These are phyloP conservation scores for Salix dunnii DNA, from an alignment of 345 rosid genomes.

Conservation along the genomic window DNA sequence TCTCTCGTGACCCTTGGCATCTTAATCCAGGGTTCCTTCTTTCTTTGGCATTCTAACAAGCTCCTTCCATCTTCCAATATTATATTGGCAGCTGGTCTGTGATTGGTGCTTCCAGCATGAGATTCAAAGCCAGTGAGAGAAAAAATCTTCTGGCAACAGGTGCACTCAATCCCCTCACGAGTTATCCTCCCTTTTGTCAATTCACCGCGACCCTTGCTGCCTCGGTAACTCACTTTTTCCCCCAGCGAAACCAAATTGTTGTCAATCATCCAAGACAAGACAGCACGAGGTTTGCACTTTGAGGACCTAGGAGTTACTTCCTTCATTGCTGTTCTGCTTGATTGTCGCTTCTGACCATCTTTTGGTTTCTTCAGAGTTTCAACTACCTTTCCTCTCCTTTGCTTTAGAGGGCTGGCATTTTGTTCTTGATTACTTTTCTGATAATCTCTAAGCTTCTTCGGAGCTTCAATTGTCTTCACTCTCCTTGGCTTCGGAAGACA, in stretches of 20 bases:
- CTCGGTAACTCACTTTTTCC: conserved; percentile 2
- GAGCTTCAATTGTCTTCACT: background rate
- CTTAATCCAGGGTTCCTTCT: background rate
- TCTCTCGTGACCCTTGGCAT: background rate
- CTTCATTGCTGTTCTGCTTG: conserved; percentile 14
- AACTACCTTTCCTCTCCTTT: background rate
- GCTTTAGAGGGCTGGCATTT: background rate
- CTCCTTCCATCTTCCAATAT: conserved; percentile 19
- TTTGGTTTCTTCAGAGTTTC: background rate
- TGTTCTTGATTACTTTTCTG: background rate
- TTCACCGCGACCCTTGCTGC: background rate
- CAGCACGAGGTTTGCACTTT: conserved; percentile 11
- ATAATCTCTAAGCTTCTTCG: conserved; percentile 5
- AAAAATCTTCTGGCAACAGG: conserved; percentile 11
- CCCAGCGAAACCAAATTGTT: conserved; percentile 22
- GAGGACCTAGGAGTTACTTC: background rate
- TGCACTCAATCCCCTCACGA: conserved; percentile 16
- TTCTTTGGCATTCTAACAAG: conserved; percentile 6
- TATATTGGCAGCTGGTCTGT: conserved; percentile 18
- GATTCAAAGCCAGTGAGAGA: conserved; percentile 14
- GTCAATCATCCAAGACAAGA: conserved; percentile 45
- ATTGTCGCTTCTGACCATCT: background rate
- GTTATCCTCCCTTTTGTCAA: conserved; percentile 10
- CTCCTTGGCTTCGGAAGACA: background rate
- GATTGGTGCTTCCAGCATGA: conserved; percentile 17